Percentiles rank a stretch among this genome's conserved stretches.
phyloP scores from a whole-genome alignment of 805 yeast species.

The Sugiyamaella smithiae region DNA sequence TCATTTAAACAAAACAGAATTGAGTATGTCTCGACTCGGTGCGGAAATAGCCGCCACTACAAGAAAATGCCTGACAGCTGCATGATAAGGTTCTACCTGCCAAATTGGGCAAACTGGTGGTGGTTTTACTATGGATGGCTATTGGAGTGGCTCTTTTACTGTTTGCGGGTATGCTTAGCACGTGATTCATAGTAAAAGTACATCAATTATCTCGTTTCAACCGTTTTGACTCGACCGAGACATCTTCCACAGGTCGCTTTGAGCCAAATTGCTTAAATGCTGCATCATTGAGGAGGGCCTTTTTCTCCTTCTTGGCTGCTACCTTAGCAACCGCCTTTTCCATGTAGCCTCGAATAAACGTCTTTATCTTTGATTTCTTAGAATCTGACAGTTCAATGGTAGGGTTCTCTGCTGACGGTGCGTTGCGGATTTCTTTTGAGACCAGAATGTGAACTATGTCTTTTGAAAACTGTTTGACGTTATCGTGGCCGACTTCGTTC shows the following conservation, averaged over 20 bases:
- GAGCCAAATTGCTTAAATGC: slow-evolving; percentile 6
- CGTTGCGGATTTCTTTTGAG: slow-evolving; percentile 58
- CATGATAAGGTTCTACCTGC: neutral
- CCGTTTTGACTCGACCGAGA: neutral
- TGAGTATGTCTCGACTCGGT: too few species aligned
- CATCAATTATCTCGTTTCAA: too few species aligned
- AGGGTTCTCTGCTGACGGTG: slow-evolving; percentile 28
- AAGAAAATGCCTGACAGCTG: neutral
- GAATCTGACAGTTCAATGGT: slow-evolving; percentile 60
- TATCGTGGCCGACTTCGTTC: slow-evolving; percentile 64
- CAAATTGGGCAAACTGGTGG: too few species aligned
- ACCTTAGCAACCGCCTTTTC: slow-evolving; percentile 19
- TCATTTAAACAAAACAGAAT: too few species aligned
- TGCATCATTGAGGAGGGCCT: slow-evolving; percentile 4
- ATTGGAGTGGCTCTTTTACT: too few species aligned
- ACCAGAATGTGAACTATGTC: slow-evolving; percentile 70
- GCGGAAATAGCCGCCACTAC: neutral
- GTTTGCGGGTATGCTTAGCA: too few species aligned
- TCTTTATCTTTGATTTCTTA: slow-evolving; percentile 66
- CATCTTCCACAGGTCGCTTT: neutral
- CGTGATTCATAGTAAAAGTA: too few species aligned
- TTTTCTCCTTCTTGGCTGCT: slow-evolving; percentile 11
- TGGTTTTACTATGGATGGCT: too few species aligned
- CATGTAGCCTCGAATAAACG: slow-evolving; percentile 45
- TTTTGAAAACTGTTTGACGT: slow-evolving; percentile 70